Base-by-base conservation (phyloP, 257 asterid genomes). In the Gardenia jasminoides region DNA sequence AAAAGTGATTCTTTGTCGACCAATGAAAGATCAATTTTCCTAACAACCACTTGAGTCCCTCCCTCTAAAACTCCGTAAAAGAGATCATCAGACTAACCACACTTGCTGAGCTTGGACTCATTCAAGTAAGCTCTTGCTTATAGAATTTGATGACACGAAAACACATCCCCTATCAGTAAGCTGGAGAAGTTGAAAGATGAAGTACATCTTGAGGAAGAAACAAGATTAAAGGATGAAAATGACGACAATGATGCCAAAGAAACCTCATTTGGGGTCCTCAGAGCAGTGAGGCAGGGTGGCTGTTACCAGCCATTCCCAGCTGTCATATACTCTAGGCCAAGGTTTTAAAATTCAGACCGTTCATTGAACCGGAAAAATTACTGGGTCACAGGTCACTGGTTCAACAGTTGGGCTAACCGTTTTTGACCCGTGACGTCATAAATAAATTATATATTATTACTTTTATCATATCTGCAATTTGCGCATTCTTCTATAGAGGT, bases 31-130 rank as follows among this genome's bases (percentile, higher is more conserved):
- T 87, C 89, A 22, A 91, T 79, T 77, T 80, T 90, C 69, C 91
- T 93, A 15, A 91, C 86, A n/a, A 90, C 91, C 9, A 89, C 86
- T 59, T 82, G 89, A 41, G 85, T 81, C n/a, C n/a, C n/a, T n/a
- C n/a, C n/a, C n/a, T n/a, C n/a, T 15, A 68, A 68, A 6, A 36
- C 52, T 1, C 52, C 73, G 11, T 19, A 7, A 39, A 36, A 68
- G 2, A 75, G 30, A 6, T 59, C 70, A 28, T 70, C 70, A 28
- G 54, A 10, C n/a, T 1, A 9, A 9, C 78, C 78, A 56, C 36
- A 3, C 22, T 24, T 16, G 30, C 54, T n/a, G 36, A 75, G 44
- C 7, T 30, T 59, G 58, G 39, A 22, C 12, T 10, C 2, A 17
- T 58, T 75, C 58, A 59, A 7, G 24, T 9, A 0, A 11, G 24